Evolutionary conservation across 495 filamentous ascomycete genomes (phyloP).

Genomic region (Aspergillus diversus): DNA sequence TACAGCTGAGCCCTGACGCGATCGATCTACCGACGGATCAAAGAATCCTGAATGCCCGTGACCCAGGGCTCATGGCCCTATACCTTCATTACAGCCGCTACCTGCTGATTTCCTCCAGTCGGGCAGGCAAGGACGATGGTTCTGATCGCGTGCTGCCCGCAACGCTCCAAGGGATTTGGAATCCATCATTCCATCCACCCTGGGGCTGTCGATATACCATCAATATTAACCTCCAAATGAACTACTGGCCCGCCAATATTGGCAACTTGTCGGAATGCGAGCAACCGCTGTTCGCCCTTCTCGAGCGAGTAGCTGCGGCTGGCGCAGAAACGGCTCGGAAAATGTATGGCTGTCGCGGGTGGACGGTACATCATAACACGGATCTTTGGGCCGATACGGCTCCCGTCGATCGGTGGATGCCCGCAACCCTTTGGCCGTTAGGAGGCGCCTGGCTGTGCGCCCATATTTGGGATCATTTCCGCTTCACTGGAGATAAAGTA

Average conservation of each 20-base stretch:
- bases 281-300: constrained; percentile 43
- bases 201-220: constrained; percentile 62
- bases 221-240: constrained; percentile 65
- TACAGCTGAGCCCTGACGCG: constrained; percentile 30
- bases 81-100: constrained; percentile 54
- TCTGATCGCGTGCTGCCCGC: constrained; percentile 46
- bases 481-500: constrained; percentile 37
- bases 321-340: constrained; percentile 41
- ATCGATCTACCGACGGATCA: constrained; percentile 36
- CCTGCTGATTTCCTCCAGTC: constrained; percentile 50
- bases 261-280: constrained; percentile 47
- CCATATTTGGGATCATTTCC: constrained; percentile 52
- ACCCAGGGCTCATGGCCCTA: constrained; percentile 44
- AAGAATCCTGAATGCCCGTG: constrained; percentile 30
- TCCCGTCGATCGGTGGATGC: constrained; percentile 48
- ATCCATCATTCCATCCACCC: constrained; percentile 48
- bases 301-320: constrained; percentile 38
- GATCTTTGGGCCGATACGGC: constrained; percentile 55
- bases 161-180: constrained; percentile 63
- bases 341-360: constrained; percentile 57
- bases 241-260: constrained; percentile 57
- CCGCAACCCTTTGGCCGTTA: constrained; percentile 51
- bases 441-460: constrained; percentile 53
- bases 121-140: constrained; percentile 29
- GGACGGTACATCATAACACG: constrained; percentile 50